Base-by-base conservation (phyloP, 495 filamentous ascomycete species). In the Podospora bellae-mahoneyi region DNA sequence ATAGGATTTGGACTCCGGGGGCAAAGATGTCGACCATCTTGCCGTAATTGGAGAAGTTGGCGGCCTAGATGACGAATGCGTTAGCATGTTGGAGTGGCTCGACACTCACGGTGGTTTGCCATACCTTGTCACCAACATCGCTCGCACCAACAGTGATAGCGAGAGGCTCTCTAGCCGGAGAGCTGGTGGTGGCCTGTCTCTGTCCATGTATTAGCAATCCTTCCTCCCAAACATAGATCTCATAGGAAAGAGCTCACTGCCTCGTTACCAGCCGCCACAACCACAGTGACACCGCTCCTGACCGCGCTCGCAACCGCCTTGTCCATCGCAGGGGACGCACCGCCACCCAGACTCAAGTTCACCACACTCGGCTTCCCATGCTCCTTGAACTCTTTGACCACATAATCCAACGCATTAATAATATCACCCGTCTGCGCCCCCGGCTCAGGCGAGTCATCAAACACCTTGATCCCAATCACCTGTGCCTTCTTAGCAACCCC, bases 71-170 rank as follows among this genome's bases (percentile, higher is more conserved):
- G 20, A 23, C 5, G 18, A 13, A 34, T 32, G 4, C 4, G 30
- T 32, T 18, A 56, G 20, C 10, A 18, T 5, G 16, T 20, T 56
- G 54, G 23, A 23, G 23, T 23, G 23, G 2, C 23, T 23, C 23
- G 23, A 23, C 23, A 23, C 23, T 23, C 23, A 23, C 23, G 23
- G 23, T 23, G 23, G 20, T 4, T 56, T 56, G 54, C 20, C 4
- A 32, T 6, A 32, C 30, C 30, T 26, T 61, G 58, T 85, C 83
- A 57, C 68, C 73, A 56, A 67, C 75, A 70, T 80, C 80, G 27
- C 77, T 79, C 30, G 86, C 85, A 32, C 84, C 86, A 63, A 88
- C 82, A 20, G 86, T 88, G 72, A 86, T 79, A 64, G 83, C 86
- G 7, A 77, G 69, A 32, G 82, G 69, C 34, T 81, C 84, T 60